Percentiles rank a stretch among this genome's conserved stretches.
phyloP scores from a whole-genome alignment of 371 early-diverging fungal genomes.

The Mortierella sp. region DNA sequence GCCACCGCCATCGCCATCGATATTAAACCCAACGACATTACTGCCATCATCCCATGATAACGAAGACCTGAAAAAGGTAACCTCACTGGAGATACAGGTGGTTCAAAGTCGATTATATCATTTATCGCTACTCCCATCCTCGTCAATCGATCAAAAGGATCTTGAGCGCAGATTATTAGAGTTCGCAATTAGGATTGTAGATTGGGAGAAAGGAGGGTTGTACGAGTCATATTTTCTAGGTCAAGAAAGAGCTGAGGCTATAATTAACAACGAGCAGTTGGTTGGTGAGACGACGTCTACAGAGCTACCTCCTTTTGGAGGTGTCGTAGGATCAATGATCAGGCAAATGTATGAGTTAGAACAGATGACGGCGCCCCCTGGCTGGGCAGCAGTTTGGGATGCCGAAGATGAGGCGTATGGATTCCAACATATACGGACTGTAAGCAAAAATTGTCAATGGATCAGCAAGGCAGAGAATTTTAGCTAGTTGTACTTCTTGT shows the following conservation, averaged over 20 bases:
- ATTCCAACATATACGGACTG: slow-evolving; percentile 39
- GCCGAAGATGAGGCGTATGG: slow-evolving; percentile 46
- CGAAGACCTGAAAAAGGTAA: background rate
- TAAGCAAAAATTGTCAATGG: slow-evolving; percentile 1
- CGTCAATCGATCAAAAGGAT: slow-evolving; percentile 33
- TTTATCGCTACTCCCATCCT: slow-evolving; percentile 19
- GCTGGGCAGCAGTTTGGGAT: slow-evolving; percentile 44
- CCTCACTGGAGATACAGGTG: slow-evolving; percentile 10
- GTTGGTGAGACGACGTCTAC: background rate
- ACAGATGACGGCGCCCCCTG: slow-evolving; percentile 24
- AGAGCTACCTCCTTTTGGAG: slow-evolving; percentile 27
- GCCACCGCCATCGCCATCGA: background rate
- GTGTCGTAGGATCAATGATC: slow-evolving; percentile 39
- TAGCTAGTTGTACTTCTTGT: background rate
- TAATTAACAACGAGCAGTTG: background rate
- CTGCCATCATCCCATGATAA: background rate
- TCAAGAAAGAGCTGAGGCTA: slow-evolving; percentile 15
- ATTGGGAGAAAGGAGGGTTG: slow-evolving; percentile 48
- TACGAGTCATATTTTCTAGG: slow-evolving; percentile 38
- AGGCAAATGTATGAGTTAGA: slow-evolving; percentile 42
- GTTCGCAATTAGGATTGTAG: slow-evolving; percentile 38
- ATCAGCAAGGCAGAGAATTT: background rate
- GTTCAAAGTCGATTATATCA: slow-evolving; percentile 27
- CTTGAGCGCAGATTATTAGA: slow-evolving; percentile 39
- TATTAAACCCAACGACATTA: background rate